Base-by-base conservation (phyloP, 352 stramenopile genomes). In the Hyaloperonospora brassicae region DNA sequence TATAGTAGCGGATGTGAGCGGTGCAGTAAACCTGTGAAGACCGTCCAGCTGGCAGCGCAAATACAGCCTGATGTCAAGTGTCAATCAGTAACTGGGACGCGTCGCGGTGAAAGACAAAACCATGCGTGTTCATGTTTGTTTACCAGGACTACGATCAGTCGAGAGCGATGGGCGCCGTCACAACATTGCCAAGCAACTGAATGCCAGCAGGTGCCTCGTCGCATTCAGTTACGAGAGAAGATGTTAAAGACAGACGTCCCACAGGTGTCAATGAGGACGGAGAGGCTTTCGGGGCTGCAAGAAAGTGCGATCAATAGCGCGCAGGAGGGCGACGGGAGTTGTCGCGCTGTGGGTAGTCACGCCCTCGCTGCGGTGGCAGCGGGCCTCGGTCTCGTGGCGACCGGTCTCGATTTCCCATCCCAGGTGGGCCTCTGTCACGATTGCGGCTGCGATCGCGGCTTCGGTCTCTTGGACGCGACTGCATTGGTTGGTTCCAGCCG, bases 401-500 rank as follows among this genome's bases (percentile, higher is more conserved):
- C 23, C 62, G 66, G 50, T 70, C 62, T 55, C 62, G 59, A 62
- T 68, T 53, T 34, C 59, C 56, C 17, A 42, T 56, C 45, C 52
- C 27, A 44, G 51, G 52, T 31, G 54, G 53, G 6, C 46, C 55
- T 47, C 65, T 61, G 14, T 72, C 61, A 5, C 72, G 72, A 31
- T 73, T 72, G 21, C 72, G 70, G 25, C 59, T 67, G 10, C 76
- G 76, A 50, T 79, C 69, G 23, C 73, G 76, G 35, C 67, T 77
- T 38, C 72, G 76, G 51, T 77, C 70, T 56, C 66, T 68, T 34
- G 71, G 52, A 34, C 53, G 57, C 17, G 57, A 48, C 50, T 68
- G 55, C 61, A 63, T 59, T 24, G 31, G 46, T 17, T 36, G 52
- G 17, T 68, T 62, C 66, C 59, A 71, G 21, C 49, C 47, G 47